Base-by-base conservation (phyloP, 1,139 yeast species). In the Kodamaea plutei region DNA sequence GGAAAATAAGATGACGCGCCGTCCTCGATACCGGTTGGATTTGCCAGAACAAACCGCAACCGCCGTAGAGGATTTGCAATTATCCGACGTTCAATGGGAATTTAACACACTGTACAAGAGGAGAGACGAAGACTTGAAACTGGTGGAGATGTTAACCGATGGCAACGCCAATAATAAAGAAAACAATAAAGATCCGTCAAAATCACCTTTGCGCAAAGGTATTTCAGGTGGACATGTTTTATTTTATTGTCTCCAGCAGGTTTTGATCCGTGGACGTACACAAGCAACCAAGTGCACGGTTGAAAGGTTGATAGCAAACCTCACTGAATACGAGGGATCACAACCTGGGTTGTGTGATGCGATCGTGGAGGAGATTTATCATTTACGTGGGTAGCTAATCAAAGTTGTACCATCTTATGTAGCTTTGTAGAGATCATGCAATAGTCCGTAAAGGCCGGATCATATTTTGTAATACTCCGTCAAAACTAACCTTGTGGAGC, bases 271-370 rank as follows among this genome's bases (percentile, higher is more conserved):
- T 30, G 81, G 82, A 3, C 62, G 62, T 28, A 60, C 65, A 13
- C 54, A 50, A 8, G 61, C 54, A n/a, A 73, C 84, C 0, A 67
- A 60, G 36, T 36, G 41, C 4, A 56, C 68, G 4, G 80, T 78
- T 10, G 51, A 58, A 18, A 40, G 53, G 3, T 48, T 79, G 33
- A 58, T 65, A 18, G 47, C 54, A 12, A 50, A 47, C n/a, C 54
- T 76, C 30, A 42, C 49, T 2, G 49, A 47, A n/a, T 64, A 65
- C 33, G 88, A 81, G 45, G 41, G 48, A 23, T 52, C 56, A n/a
- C 74, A 72, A 36, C 80, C 84, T 0, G 89, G 89, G 0, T 57
- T 81, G 20, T 58, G 76, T 34, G 79, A 76, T 37, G 83, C 83
- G 0, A 61, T 80, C n/a, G 59, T 78, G 20, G 84, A 79, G 51